A percentile compares a stretch with the other conserved stretches of the same genome.
phyloP scores from a whole-genome alignment of 352 stramenopile species.

The Phytophthora kernoviae region DNA sequence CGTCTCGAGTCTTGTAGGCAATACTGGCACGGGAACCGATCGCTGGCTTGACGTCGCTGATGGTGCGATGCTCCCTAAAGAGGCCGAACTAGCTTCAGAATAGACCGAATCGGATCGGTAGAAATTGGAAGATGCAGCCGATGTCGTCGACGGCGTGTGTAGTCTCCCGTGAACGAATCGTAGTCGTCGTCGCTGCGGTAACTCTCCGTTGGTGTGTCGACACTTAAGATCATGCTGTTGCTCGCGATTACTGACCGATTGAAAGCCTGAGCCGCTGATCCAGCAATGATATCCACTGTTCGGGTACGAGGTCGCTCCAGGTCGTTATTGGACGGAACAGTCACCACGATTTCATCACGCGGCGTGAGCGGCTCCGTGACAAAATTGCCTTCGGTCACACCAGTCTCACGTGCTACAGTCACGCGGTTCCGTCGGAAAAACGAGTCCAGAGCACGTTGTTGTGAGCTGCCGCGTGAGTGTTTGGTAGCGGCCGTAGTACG shows the following conservation, averaged over 20 bases:
- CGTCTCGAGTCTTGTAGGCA: constrained; percentile 11
- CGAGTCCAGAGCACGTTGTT: constrained; percentile 56
- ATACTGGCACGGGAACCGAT: constrained; percentile 9
- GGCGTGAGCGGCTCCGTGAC: constrained; percentile 39
- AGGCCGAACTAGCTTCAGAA: constrained; percentile 24
- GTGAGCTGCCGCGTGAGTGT: constrained; percentile 32
- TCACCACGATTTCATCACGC: constrained; percentile 39
- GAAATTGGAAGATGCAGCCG: constrained; percentile 2
- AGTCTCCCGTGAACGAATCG: constrained; percentile 33
- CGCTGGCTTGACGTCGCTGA: constrained; percentile 12
- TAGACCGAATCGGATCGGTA: constrained; percentile 19
- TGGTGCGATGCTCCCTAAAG: constrained; percentile 26
- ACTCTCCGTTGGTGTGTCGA: constrained; percentile 35
- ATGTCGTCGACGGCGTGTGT: constrained; percentile 12
- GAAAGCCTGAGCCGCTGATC: constrained; percentile 22
- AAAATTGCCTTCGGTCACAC: constrained; percentile 27
- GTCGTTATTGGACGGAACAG: constrained; percentile 18
- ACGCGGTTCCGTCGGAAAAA: constrained; percentile 59
- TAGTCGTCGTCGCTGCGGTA: constrained; percentile 22
- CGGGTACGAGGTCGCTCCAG: constrained; percentile 6
- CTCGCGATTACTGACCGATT: constrained; percentile 15
- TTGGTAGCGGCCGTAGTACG: constrained; percentile 29
- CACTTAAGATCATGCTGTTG: constrained; percentile 6
- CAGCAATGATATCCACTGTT: constrained; percentile 22
- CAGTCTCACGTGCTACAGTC: constrained; percentile 31